Conservation (phyloP, 495 filamentous ascomycete species). For the Aspergillus coremiiformis region DNA sequence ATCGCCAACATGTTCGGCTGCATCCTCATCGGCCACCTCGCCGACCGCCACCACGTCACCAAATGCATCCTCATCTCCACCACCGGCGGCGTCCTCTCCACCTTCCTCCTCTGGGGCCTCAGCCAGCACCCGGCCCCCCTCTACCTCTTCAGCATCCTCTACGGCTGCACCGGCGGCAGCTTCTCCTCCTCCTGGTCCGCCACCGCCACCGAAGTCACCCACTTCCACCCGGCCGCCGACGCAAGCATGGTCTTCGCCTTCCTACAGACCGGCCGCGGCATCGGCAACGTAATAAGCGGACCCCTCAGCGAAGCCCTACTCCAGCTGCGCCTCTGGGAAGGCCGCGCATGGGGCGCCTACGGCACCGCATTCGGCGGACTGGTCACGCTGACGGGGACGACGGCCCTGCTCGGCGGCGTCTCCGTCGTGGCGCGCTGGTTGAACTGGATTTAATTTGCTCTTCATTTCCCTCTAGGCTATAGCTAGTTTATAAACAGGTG, state of each 20-base stretch:
- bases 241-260: constrained; percentile 47
- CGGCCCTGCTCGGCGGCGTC: constrained; percentile 28
- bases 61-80: constrained; percentile 46
- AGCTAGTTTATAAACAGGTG: background rate
- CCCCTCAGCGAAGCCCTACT: constrained; percentile 51
- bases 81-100: constrained; percentile 40
- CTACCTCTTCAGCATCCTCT: constrained; percentile 49
- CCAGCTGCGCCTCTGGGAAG: constrained; percentile 1
- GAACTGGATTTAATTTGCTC: background rate
- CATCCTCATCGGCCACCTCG: constrained; percentile 45
- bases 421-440: constrained; percentile 14
- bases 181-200: constrained; percentile 49
- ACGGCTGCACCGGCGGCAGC: constrained; percentile 55
- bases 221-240: constrained; percentile 26
- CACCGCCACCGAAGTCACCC: constrained; percentile 40
- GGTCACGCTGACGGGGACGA: constrained; percentile 35
- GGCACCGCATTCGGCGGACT: constrained; percentile 28
- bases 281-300: constrained; percentile 49
- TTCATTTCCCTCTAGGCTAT: no score
- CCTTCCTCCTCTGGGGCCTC: constrained; percentile 58
- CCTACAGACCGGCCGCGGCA: constrained; percentile 47
- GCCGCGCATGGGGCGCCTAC: constrained; percentile 19
- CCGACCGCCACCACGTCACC: constrained; percentile 46
- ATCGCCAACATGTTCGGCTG: constrained; percentile 42
- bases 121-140: constrained; percentile 40